phyloP scores from a whole-genome alignment of 768 basidiomycete genomes.

The Dacryopinax primogenitus region DNA sequence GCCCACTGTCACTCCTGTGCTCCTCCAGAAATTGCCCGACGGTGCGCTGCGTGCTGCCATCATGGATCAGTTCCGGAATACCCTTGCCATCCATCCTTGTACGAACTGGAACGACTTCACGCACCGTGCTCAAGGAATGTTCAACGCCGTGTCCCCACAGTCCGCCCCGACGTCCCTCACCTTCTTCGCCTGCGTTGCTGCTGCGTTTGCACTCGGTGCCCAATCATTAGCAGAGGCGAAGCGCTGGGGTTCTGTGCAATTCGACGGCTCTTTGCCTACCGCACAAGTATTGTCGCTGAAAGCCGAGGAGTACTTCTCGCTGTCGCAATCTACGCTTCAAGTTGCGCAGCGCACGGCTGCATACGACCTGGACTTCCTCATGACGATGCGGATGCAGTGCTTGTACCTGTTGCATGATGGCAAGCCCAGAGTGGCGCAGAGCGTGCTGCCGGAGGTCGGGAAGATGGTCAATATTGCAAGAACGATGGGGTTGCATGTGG shows the following conservation, averaged over 20 bases:
- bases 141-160: constrained; percentile 25
- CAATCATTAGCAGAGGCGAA: constrained; percentile 12
- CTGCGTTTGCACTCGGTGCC: constrained; percentile 48
- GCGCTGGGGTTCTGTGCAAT: constrained; percentile 1
- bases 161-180: constrained; percentile 30
- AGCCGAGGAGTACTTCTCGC: constrained; percentile 34
- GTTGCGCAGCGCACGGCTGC: constrained; percentile 33
- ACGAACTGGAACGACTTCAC: constrained; percentile 40
- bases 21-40: constrained; percentile 34
- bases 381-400: constrained; percentile 47
- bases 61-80: constrained; percentile 31
- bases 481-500: constrained; percentile 46
- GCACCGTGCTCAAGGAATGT: constrained; percentile 35
- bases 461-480: constrained; percentile 59
- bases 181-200: constrained; percentile 49
- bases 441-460: constrained; percentile 39
- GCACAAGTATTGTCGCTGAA: neutral
- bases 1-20: constrained; percentile 30
- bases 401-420: constrained; percentile 43
- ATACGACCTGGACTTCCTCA: constrained; percentile 44
- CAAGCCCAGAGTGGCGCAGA: constrained; percentile 32
- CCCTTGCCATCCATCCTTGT: constrained; percentile 38
- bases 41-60: constrained; percentile 29
- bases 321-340: constrained; percentile 38
- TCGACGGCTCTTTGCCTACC: neutral